These are phyloP conservation scores for Pythium chondricola DNA, from an alignment of 352 stramenopile genomes.

Conservation along the genomic window DNA sequence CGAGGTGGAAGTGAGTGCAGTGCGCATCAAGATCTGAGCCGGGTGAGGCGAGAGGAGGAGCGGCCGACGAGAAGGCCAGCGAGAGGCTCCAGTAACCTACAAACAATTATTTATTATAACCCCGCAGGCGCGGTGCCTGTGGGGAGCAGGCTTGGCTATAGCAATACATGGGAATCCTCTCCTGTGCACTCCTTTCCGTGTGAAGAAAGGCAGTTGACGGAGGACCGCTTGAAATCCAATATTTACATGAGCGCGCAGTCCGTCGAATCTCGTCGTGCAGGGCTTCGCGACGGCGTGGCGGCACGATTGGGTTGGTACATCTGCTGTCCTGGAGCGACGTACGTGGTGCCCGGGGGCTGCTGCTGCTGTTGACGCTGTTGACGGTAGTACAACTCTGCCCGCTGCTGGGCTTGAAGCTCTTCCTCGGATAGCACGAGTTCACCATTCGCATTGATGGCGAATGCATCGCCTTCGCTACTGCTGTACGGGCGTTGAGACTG, in stretches of 20 bases:
- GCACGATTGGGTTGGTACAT: slow-evolving; percentile 17
- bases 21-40: slow-evolving; percentile 56
- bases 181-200: not conserved
- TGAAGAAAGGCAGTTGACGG: not conserved
- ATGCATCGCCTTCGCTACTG: slow-evolving; percentile 32
- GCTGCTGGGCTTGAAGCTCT: slow-evolving; percentile 61
- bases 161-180: not conserved
- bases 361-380: slow-evolving; percentile 45
- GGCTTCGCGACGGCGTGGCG: not conserved
- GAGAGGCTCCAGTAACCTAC: too few relatives aligned
- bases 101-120: too few relatives aligned
- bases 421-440: slow-evolving; percentile 56
- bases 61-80: too few relatives aligned
- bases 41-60: too few relatives aligned
- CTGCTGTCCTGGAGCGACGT: not conserved
- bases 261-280: slow-evolving; percentile 12
- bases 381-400: slow-evolving; percentile 53
- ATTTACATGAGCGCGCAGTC: slow-evolving; percentile 52
- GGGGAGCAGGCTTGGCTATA: too few relatives aligned
- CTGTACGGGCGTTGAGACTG: slow-evolving; percentile 12
- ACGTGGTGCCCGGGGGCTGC: slow-evolving; percentile 20
- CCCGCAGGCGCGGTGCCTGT: too few relatives aligned
- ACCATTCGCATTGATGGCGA: slow-evolving; percentile 38
- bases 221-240: not conserved
- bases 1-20: slow-evolving; percentile 44